Evolutionary conservation across 805 yeast species (phyloP).

Genomic region (Wickerhamomyces alni): DNA sequence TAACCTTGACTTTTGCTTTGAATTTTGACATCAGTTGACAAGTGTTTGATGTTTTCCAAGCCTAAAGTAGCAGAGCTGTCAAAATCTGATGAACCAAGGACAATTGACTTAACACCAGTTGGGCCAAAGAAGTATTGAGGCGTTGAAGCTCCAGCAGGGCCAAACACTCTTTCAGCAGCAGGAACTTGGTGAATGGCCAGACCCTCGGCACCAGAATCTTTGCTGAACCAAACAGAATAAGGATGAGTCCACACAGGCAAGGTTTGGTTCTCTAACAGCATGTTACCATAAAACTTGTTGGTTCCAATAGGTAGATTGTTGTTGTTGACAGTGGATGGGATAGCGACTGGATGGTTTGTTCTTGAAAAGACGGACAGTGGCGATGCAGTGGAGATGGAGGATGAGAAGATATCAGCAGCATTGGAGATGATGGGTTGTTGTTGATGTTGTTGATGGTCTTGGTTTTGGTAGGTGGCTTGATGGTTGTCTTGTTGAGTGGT

Average conservation of each 20-base stretch:
- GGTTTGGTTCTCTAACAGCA: conserved; percentile 59
- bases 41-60: conserved; percentile 25
- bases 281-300: conserved; percentile 73
- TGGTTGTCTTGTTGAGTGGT: conserved; percentile 2
- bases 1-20: conserved; percentile 29
- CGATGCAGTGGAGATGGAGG: conserved; percentile 35
- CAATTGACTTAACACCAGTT: conserved; percentile 55
- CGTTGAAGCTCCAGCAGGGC: conserved; percentile 51
- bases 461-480: no score
- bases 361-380: conserved; percentile 38
- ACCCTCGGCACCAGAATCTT: conserved; percentile 44
- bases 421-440: neutral
- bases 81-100: conserved; percentile 42
- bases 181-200: conserved; percentile 62
- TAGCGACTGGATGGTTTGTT: conserved; percentile 21
- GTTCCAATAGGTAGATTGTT: conserved; percentile 50
- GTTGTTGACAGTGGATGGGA: conserved; percentile 22
- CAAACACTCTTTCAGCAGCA: conserved; percentile 57
- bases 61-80: conserved; percentile 22
- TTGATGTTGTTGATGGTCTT: neutral
- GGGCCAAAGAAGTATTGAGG: conserved; percentile 65
- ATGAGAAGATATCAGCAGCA: conserved; percentile 30
- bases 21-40: conserved; percentile 27
- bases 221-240: conserved; percentile 64
- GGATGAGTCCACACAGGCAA: conserved; percentile 81